These are phyloP conservation scores for Chaetomiaceae sp. DNA, from an alignment of 2,329 filamentous ascomycete genomes.

Conservation along the genomic window DNA sequence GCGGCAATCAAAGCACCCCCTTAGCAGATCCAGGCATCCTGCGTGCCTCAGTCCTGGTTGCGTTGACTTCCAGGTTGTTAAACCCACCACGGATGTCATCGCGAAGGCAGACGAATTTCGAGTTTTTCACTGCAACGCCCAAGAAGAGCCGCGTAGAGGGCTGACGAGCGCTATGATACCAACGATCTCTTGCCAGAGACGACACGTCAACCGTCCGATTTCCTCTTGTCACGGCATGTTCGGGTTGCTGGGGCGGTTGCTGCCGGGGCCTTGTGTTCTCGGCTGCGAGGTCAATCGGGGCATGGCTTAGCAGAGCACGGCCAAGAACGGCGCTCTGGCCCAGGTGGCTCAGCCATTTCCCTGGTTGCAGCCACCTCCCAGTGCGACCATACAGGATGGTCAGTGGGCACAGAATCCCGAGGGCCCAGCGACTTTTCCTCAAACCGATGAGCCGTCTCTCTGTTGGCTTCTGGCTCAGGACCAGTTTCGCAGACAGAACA, in stretches of 20 bases:
- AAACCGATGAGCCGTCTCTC: too few relatives aligned
- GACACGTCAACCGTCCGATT: slow-evolving; percentile 15
- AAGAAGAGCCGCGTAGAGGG: slow-evolving; percentile 10
- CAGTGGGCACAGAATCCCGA: too few relatives aligned
- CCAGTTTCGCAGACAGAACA: too few relatives aligned
- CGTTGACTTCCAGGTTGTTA: too few relatives aligned
- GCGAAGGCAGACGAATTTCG: slow-evolving; percentile 15
- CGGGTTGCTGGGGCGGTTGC: not conserved
- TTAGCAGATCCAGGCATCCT: slow-evolving; percentile 1
- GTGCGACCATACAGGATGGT: not conserved
- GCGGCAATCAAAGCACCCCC: not conserved
- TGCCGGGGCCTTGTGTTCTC: slow-evolving; percentile 8
- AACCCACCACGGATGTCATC: not conserved
- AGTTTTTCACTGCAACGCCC: not conserved
- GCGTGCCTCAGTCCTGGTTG: not conserved
- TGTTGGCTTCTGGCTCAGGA: too few relatives aligned
- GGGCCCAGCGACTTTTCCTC: too few relatives aligned
- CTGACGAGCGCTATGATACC: slow-evolving; percentile 11
- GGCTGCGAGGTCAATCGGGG: slow-evolving; percentile 1
- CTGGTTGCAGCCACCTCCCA: not conserved
- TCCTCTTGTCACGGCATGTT: not conserved
- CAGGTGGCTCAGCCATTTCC: slow-evolving; percentile 8
- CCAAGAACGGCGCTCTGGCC: not conserved
- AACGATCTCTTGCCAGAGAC: not conserved
- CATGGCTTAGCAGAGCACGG: not conserved